A percentile compares a stretch with the other conserved stretches of the same genome.
These are phyloP conservation scores for Coffea eugenioides DNA, from an alignment of 257 asterid species.

Conservation along the genomic window DNA sequence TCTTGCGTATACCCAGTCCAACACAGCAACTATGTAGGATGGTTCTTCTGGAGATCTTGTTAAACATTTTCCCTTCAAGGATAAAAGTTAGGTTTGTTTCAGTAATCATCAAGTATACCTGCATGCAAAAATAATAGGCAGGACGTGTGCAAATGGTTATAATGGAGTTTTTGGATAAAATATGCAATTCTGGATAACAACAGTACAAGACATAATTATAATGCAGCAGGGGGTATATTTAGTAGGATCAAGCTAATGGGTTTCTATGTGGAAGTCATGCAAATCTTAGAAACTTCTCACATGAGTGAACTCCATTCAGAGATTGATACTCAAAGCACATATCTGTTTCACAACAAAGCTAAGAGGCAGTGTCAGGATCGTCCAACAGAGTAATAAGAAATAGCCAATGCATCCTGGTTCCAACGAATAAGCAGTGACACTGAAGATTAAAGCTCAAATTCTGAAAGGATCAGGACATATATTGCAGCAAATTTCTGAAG, in stretches of 20 bases:
- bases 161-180: not conserved
- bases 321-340: not conserved
- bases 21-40: slow-evolving; percentile 45
- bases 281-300: not conserved
- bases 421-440: not conserved
- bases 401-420: not conserved
- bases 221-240: not conserved
- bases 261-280: not conserved
- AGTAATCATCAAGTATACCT: not conserved
- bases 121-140: not conserved
- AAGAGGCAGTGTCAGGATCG: not conserved
- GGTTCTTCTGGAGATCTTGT: slow-evolving; percentile 63
- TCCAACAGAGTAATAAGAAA: not conserved
- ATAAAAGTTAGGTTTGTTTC: not conserved
- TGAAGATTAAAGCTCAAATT: not conserved
- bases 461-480: not conserved
- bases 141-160: not conserved
- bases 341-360: not conserved
- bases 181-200: not conserved
- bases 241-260: not conserved
- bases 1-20: slow-evolving; percentile 78
- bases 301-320: not conserved
- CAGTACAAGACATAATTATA: not conserved
- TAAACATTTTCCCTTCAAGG: slow-evolving; percentile 75
- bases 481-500: not conserved